phyloP scores from a whole-genome alignment of 805 yeast species.

The Yarrowia keelungensis region DNA sequence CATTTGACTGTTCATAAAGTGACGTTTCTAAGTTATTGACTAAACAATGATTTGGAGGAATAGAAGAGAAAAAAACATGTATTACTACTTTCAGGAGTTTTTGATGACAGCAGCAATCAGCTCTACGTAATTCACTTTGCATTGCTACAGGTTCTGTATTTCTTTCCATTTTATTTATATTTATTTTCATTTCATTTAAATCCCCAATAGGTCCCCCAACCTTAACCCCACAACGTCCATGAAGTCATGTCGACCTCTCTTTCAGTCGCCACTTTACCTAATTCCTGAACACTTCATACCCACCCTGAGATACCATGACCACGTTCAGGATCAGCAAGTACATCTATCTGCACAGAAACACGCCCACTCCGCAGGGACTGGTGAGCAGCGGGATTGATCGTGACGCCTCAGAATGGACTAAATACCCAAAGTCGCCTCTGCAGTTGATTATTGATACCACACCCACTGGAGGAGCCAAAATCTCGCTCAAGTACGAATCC shows the following conservation, averaged over 20 bases:
- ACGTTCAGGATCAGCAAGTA: slow-evolving; percentile 23
- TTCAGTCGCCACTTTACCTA: too few relatives aligned
- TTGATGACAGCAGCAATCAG: too few relatives aligned
- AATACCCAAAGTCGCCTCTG: slow-evolving; percentile 12
- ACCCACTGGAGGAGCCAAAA: neutral
- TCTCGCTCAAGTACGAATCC: neutral
- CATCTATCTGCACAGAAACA: slow-evolving; percentile 18
- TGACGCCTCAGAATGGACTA: slow-evolving; percentile 16
- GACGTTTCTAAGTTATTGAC: too few relatives aligned
- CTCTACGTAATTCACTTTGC: too few relatives aligned
- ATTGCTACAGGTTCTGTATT: neutral
- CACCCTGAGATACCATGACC: slow-evolving; percentile 9
- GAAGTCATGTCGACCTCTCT: neutral
- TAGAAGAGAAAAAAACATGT: too few relatives aligned
- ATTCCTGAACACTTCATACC: neutral
- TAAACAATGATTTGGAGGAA: too few relatives aligned
- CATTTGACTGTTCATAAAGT: too few relatives aligned
- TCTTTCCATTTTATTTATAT: neutral
- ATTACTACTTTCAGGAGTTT: too few relatives aligned
- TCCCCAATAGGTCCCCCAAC: neutral
- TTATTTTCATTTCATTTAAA: neutral
- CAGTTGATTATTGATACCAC: slow-evolving; percentile 11
- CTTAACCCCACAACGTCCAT: neutral
- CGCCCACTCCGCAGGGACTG: slow-evolving; percentile 25
- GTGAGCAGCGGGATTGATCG: slow-evolving; percentile 18